These are phyloP conservation scores for Dianthus caryophyllus DNA, from an alignment of 148 eudicot genomes.

Conservation along the genomic window DNA sequence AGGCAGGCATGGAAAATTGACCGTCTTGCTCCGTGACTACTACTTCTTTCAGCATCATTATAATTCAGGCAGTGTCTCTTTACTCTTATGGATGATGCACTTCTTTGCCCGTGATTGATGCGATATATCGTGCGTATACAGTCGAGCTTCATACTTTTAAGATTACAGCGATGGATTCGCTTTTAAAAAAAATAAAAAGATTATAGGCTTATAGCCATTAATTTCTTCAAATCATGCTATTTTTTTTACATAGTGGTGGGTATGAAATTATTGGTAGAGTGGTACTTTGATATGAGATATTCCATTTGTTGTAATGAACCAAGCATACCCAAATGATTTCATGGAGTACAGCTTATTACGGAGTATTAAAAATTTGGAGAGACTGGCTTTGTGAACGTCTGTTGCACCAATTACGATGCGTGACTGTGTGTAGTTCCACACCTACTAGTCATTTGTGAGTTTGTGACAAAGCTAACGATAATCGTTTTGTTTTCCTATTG, in stretches of 20 bases:
- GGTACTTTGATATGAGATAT: background rate
- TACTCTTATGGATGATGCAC: constrained; percentile 5
- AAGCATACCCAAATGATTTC: background rate
- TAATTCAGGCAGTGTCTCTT: constrained; percentile 12
- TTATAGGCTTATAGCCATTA: too few relatives aligned
- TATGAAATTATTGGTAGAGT: background rate
- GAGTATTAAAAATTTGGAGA: background rate
- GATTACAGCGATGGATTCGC: background rate
- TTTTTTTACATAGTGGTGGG: background rate
- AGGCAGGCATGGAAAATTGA: constrained; percentile 52
- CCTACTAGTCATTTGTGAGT: too few relatives aligned
- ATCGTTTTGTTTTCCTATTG: too few relatives aligned
- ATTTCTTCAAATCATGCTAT: background rate
- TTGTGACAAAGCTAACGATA: too few relatives aligned
- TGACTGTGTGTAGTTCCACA: background rate
- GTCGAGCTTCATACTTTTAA: background rate
- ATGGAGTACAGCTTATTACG: background rate
- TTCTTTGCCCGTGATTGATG: constrained; percentile 6
- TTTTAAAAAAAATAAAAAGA: too few relatives aligned
- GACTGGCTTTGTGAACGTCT: background rate
- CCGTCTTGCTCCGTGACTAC: constrained; percentile 84
- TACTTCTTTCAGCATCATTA: constrained; percentile 43
- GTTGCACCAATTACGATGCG: background rate
- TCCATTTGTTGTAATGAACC: background rate
- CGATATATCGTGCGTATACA: background rate